phyloP scores from a whole-genome alignment of 148 eudicot genomes.

The Dysphania ambrosioides region DNA sequence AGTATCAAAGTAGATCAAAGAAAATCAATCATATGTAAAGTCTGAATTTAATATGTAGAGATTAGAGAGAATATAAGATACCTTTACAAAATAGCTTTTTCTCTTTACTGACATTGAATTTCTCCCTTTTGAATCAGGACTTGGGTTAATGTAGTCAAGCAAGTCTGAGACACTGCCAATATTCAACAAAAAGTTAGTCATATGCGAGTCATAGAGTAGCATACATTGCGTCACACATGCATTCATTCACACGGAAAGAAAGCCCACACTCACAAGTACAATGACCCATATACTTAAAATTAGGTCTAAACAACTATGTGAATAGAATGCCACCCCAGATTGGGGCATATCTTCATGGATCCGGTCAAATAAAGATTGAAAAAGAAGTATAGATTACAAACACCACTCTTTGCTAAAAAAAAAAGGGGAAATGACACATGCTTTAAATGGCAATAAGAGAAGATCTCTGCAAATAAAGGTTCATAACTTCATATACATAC shows the following conservation, averaged over 20 bases:
- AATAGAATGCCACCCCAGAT: background rate
- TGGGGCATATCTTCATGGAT: background rate
- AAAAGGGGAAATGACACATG: background rate
- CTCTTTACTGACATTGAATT: constrained; percentile 63
- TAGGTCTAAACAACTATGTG: background rate
- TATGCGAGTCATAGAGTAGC: constrained; percentile 3
- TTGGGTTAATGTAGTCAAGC: constrained; percentile 97
- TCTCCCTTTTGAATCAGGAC: constrained; percentile 69
- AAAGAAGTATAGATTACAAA: no score
- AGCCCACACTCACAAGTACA: background rate
- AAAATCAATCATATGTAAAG: background rate
- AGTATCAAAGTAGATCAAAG: background rate
- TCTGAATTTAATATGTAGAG: background rate
- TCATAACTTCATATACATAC: constrained; percentile 32
- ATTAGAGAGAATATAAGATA: constrained; percentile 17
- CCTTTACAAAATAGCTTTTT: constrained; percentile 67
- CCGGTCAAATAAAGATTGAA: background rate
- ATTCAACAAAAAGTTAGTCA: constrained; percentile 18
- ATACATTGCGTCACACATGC: background rate
- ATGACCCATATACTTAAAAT: background rate
- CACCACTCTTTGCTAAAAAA: background rate
- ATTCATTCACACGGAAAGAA: constrained; percentile 2
- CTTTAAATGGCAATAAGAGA: constrained; percentile 2
- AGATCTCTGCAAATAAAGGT: constrained; percentile 12
- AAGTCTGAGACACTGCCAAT: constrained; percentile 91